A percentile compares a stretch with the other conserved stretches of the same genome.
phyloP scores from a whole-genome alignment of 2,329 filamentous ascomycete species.

The Arthrinium phaeospermum region DNA sequence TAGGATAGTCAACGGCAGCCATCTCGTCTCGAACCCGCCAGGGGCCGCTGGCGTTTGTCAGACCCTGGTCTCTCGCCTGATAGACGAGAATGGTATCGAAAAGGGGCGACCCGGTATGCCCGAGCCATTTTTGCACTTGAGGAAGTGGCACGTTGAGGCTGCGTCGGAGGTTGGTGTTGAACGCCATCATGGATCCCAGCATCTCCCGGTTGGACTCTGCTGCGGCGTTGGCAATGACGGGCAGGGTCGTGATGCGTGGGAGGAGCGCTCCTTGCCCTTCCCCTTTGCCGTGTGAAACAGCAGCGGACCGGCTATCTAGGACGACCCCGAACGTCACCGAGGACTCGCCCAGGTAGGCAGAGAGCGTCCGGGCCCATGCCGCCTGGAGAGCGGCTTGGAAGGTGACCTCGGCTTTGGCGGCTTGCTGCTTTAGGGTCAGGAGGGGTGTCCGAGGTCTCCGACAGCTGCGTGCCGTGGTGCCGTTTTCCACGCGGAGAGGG shows the following conservation, averaged over 20 bases:
- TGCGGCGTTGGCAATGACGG: conserved; percentile 66
- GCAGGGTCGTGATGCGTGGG: conserved; percentile 83
- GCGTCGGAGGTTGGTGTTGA: conserved; percentile 68
- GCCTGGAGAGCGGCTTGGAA: conserved; percentile 78
- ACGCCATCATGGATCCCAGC: conserved; percentile 66
- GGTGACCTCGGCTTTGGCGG: conserved; percentile 66
- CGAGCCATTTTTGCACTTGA: conserved; percentile 75
- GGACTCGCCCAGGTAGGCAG: conserved; percentile 77
- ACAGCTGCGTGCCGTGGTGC: conserved; percentile 42
- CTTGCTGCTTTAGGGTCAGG: conserved; percentile 58
- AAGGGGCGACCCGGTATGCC: conserved; percentile 65
- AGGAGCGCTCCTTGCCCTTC: conserved; percentile 59
- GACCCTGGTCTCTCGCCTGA: conserved; percentile 61
- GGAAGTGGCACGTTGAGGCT: conserved; percentile 75
- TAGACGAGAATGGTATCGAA: conserved; percentile 90
- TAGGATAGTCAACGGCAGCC: conserved; percentile 75
- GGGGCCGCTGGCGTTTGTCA: conserved; percentile 31
- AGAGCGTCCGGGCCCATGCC: conserved; percentile 77
- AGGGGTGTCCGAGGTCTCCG: conserved; percentile 47
- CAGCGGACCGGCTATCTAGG: conserved; percentile 73
- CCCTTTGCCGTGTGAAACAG: conserved; percentile 57
- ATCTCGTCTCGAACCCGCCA: conserved; percentile 71
- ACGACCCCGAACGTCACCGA: conserved; percentile 80
- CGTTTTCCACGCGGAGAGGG: conserved; percentile 56
- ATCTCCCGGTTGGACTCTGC: conserved; percentile 59